A percentile compares a stretch with the other conserved stretches of the same genome.
Evolutionary conservation across 2,329 filamentous ascomycete genomes (phyloP).

Genomic region (Hymenotorrendiella dingleyae): DNA sequence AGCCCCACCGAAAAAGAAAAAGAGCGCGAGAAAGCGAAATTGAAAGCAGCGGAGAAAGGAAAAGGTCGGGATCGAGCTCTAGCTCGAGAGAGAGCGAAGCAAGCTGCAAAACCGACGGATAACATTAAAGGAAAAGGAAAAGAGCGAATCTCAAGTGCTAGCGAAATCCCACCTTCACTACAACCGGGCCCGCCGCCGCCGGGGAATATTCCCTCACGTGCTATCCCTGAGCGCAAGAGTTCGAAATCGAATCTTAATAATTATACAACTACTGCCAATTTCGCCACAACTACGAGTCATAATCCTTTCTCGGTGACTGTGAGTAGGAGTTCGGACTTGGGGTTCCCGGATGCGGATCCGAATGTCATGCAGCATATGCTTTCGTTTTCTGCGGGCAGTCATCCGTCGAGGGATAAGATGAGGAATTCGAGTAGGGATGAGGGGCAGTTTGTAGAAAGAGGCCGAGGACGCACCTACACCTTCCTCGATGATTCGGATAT

Average conservation of each 20-base stretch:
- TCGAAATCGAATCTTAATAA: not conserved
- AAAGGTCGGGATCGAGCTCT: no score
- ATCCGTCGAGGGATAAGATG: not conserved
- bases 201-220: no score
- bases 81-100: no score
- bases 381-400: not conserved
- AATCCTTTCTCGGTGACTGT: not conserved
- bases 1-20: no score
- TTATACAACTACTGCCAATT: not conserved
- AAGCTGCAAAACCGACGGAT: no score
- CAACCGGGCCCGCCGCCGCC: no score
- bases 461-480: conserved; percentile 1
- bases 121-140: no score
- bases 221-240: not conserved
- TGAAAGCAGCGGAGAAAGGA: no score
- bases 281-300: no score
- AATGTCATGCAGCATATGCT: conserved; percentile 3
- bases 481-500: conserved; percentile 5
- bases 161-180: no score
- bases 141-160: no score
- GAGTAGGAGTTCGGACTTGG: not conserved
- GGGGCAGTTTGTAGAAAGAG: not conserved
- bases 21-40: no score
- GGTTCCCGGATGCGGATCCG: conserved; percentile 4
- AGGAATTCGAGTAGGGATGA: not conserved